Base-by-base conservation (phyloP, 2,329 filamentous ascomycete species). In the Gaeumannomyces sp. region DNA sequence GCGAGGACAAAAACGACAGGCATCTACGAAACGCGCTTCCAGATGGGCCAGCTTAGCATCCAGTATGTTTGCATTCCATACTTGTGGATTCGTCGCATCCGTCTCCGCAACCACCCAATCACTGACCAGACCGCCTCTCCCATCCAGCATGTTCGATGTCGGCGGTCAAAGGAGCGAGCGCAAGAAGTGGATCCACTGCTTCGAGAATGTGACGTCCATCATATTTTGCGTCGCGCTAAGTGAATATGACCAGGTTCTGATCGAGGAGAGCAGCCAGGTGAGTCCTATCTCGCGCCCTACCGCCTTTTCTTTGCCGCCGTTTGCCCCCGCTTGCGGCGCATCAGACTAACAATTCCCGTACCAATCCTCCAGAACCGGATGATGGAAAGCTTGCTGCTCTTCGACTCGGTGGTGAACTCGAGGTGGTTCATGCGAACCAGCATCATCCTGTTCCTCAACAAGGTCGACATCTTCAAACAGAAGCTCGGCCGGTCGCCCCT, bases 101-200 rank as follows among this genome's bases (percentile, higher is more conserved):
- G 22, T 45, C n/a, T 31, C 29, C 53, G 25, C 50, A 53, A 38
- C 7, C 25, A n/a, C 14, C 22, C 19, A n/a, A 31, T 57, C 61
- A 8, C 19, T 28, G 3, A 19, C 57, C 38, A 25, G 27, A n/a
- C 28, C 38, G 38, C 14, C 28, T 62, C 13, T 58, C 27, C 33
- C 29, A 59, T 64, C 29, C 74, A 98, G 94, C 80, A 99, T 99
- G 95, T 99, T 99, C 75, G 95, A 99, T 76, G 95, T 99, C 5
- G 95, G 95, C 68, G 95, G 95, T 29, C 95, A 99, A 78, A 84
- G 95, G 74, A 98, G 94, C 76, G 95, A 99, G 79, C 87, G 95
- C 68, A 99, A 99, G 83, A 99, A 99, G 81, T 99, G 95, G 95
- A 99, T 99, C 74, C 95, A 99, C 79, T 99, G 95, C 80, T 99